phyloP scores from a whole-genome alignment of 306 rosid genomes.

The Fragaria iinumae region DNA sequence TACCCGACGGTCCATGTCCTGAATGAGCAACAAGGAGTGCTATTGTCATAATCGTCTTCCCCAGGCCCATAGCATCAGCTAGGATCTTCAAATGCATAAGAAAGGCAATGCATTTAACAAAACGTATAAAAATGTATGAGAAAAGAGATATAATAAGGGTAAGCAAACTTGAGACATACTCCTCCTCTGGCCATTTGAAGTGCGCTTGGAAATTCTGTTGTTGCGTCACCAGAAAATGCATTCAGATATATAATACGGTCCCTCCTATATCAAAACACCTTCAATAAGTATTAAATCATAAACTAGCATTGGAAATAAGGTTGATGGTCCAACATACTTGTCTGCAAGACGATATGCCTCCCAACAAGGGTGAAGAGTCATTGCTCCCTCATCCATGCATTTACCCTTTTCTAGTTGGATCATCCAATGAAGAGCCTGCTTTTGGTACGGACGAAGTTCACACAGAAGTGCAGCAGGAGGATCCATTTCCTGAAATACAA shows the following conservation, averaged over 20 bases:
- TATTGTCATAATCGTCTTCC: conserved; percentile 97
- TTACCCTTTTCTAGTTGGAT: conserved; percentile 77
- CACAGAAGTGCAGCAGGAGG: conserved; percentile 76
- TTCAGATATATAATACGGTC: conserved; percentile 69
- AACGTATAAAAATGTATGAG: background rate
- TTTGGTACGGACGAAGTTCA: conserved; percentile 86
- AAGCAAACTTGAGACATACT: conserved; percentile 52
- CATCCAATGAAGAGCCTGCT: conserved; percentile 95
- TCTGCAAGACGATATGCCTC: conserved; percentile 81
- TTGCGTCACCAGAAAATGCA: conserved; percentile 91
- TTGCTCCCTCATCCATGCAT: conserved; percentile 53
- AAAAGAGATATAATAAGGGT: conserved; percentile 13
- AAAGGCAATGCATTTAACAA: conserved; percentile 28
- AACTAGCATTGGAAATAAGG: conserved; percentile 5
- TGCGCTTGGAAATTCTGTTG: conserved; percentile 89
- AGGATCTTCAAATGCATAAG: conserved; percentile 62
- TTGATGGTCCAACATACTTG: conserved; percentile 46
- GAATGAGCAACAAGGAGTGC: conserved; percentile 75
- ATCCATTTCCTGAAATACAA: conserved; percentile 72
- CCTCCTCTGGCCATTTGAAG: conserved; percentile 96
- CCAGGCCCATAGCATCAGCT: conserved; percentile 99
- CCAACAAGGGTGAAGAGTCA: conserved; percentile 97
- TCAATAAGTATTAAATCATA: conserved; percentile 20
- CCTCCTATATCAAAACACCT: conserved; percentile 49
- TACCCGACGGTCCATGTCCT: conserved; percentile 50